Evolutionary conservation across 441 rosid genomes (phyloP).

Genomic region (Melastoma candidum): DNA sequence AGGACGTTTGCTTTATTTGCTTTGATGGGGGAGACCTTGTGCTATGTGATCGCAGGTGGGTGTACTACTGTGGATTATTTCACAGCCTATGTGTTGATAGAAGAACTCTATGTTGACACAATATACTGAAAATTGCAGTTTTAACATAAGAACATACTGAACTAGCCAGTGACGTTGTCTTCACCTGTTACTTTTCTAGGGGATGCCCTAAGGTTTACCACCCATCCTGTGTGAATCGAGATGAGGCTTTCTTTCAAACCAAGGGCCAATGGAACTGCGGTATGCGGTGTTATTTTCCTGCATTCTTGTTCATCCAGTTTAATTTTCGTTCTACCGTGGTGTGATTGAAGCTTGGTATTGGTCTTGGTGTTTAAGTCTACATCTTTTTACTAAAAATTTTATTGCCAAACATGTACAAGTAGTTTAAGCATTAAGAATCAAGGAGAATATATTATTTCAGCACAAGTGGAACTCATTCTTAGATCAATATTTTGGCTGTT

Average conservation of each 20-base stretch:
- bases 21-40: slow-evolving; percentile 95
- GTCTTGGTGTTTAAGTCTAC: not conserved
- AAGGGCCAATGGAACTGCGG: slow-evolving; percentile 95
- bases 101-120: slow-evolving; percentile 7
- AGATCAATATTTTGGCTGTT: too few species aligned
- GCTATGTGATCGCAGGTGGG: slow-evolving; percentile 92
- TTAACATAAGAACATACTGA: slow-evolving; percentile 5
- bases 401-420: too few species aligned
- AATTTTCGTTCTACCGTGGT: not conserved
- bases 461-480: too few species aligned
- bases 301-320: not conserved
- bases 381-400: too few species aligned
- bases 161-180: slow-evolving; percentile 3
- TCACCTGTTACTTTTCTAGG: slow-evolving; percentile 30
- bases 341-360: not conserved
- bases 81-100: slow-evolving; percentile 3
- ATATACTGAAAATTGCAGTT: slow-evolving; percentile 10
- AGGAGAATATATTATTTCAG: too few species aligned
- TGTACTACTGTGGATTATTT: not conserved
- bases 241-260: slow-evolving; percentile 73
- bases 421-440: too few species aligned
- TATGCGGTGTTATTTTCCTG: slow-evolving; percentile 24
- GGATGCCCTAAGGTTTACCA: slow-evolving; percentile 98
- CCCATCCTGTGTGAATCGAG: slow-evolving; percentile 75
- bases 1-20: slow-evolving; percentile 96